phyloP scores from a whole-genome alignment of 345 rosid genomes.

The Clarkia xantiana region DNA sequence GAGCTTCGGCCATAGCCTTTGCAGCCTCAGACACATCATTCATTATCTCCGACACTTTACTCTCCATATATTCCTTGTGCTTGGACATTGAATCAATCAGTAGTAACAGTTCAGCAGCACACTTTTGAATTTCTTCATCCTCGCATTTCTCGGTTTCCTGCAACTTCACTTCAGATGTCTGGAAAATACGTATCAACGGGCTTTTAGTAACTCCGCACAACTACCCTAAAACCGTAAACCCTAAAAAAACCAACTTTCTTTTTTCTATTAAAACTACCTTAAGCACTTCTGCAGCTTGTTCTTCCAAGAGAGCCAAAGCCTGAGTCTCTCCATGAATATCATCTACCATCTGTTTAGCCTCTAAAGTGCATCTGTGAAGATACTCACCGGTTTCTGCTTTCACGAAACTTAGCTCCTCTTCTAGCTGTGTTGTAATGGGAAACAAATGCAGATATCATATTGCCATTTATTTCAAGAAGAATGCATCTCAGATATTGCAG shows the following conservation, averaged over 20 bases:
- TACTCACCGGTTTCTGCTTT: constrained; percentile 47
- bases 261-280: too few species aligned
- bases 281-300: constrained; percentile 56
- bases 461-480: too few species aligned
- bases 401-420: constrained; percentile 30
- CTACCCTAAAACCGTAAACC: too few species aligned
- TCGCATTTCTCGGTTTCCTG: constrained; percentile 40
- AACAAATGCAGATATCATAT: too few species aligned
- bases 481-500: too few species aligned
- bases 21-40: constrained; percentile 38
- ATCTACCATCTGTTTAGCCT: constrained; percentile 46
- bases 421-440: constrained; percentile 22
- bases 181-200: not conserved
- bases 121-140: constrained; percentile 46
- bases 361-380: constrained; percentile 28
- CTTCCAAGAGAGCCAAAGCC: constrained; percentile 42
- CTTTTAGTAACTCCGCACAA: too few species aligned
- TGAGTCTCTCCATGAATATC: constrained; percentile 34
- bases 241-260: too few species aligned
- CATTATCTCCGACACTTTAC: constrained; percentile 40
- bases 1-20: constrained; percentile 22
- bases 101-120: constrained; percentile 37
- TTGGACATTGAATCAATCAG: constrained; percentile 50
- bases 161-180: constrained; percentile 33
- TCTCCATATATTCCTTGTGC: constrained; percentile 47